A percentile compares a stretch with the other conserved stretches of the same genome.
Conservation (phyloP, 331 rosid genomes). For the Cydonia oblonga region DNA sequence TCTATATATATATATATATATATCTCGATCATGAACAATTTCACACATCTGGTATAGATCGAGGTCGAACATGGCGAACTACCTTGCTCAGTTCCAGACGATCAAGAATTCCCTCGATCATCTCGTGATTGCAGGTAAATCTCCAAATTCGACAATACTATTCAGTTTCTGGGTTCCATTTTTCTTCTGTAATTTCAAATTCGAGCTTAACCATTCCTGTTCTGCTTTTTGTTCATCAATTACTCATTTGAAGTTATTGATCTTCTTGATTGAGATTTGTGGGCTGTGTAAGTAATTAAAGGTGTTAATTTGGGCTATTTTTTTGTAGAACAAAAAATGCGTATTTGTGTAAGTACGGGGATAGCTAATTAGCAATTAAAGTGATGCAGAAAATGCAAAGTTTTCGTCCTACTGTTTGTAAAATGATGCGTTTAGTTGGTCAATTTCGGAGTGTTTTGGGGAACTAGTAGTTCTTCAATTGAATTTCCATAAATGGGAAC, state of each 20-base stretch:
- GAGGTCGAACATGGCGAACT: constrained; percentile 64
- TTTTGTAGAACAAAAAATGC: background rate
- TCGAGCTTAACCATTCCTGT: background rate
- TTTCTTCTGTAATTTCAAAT: background rate
- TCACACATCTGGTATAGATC: constrained; percentile 31
- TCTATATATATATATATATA: background rate
- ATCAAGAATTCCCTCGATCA: constrained; percentile 77
- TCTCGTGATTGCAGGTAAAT: constrained; percentile 77
- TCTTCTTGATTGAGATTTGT: constrained; percentile 4
- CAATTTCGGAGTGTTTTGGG: background rate
- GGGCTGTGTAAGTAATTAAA: background rate
- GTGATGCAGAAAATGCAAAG: background rate
- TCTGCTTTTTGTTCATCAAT: background rate
- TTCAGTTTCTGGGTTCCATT: background rate
- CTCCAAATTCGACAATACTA: background rate
- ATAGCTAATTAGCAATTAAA: background rate
- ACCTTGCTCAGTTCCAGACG: constrained; percentile 88
- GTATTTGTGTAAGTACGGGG: background rate
- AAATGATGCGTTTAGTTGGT: background rate
- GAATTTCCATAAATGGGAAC: background rate
- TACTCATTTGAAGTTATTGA: constrained; percentile 16
- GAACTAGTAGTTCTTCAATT: background rate
- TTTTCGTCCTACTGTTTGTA: background rate
- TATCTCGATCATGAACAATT: constrained; percentile 24
- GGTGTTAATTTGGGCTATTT: background rate